phyloP scores from a whole-genome alignment of 2,329 filamentous ascomycete species.

The Colletotrichum godetiae region DNA sequence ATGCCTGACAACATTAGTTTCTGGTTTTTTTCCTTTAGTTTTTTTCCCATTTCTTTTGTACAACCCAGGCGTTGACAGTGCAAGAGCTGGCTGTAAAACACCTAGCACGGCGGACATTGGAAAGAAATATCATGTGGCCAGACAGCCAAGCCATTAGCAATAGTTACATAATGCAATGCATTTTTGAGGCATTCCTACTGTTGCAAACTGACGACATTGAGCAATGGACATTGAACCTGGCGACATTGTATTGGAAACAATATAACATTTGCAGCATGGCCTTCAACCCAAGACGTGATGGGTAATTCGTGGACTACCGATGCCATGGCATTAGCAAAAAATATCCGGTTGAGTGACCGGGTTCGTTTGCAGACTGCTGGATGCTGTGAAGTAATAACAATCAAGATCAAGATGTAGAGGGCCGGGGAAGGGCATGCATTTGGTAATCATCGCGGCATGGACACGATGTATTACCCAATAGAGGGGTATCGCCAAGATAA shows the following conservation, averaged over 20 bases:
- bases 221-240: not conserved
- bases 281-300: not conserved
- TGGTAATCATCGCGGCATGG: constrained; percentile 13
- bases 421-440: not conserved
- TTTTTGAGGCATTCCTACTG: not conserved
- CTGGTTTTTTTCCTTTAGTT: constrained; percentile 1
- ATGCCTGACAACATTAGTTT: not conserved
- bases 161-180: constrained; percentile 28
- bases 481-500: constrained; percentile 27
- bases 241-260: not conserved
- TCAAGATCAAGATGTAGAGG: constrained; percentile 13
- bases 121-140: not conserved
- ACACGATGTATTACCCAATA: constrained; percentile 22
- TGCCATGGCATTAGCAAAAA: not conserved
- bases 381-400: not conserved
- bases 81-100: not conserved
- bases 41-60: constrained; percentile 15
- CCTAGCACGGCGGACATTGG: not conserved
- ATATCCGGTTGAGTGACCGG: not conserved
- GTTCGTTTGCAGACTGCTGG: not conserved
- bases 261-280: not conserved
- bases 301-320: not conserved
- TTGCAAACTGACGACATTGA: constrained; percentile 1
- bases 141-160: constrained; percentile 16
- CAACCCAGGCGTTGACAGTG: not conserved